Conservation (phyloP, 2,329 filamentous ascomycete species). For the Taxawa tesnikishii region DNA sequence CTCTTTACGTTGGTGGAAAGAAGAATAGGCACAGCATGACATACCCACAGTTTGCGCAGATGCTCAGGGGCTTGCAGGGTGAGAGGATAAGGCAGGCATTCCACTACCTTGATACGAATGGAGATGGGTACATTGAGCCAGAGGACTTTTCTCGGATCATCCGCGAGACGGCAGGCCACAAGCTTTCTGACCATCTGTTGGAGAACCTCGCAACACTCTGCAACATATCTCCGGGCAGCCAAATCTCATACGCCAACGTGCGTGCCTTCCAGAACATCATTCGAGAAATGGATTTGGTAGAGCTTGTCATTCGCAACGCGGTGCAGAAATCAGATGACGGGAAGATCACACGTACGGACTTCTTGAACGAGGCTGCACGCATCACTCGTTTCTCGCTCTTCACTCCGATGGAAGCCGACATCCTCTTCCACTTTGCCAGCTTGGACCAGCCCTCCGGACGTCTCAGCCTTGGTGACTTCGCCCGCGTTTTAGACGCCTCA, state of each 20-base stretch:
- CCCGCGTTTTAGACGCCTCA: slow-evolving; percentile 86
- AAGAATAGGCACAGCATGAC: slow-evolving; percentile 83
- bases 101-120: slow-evolving; percentile 78
- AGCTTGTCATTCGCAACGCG: slow-evolving; percentile 82
- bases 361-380: slow-evolving; percentile 83
- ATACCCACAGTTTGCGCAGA: slow-evolving; percentile 94
- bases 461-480: slow-evolving; percentile 72
- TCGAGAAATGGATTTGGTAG: slow-evolving; percentile 92
- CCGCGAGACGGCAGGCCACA: slow-evolving; percentile 81
- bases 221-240: slow-evolving; percentile 83
- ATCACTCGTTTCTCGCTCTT: slow-evolving; percentile 91
- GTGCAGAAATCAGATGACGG: slow-evolving; percentile 73
- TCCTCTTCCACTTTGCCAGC: slow-evolving; percentile 95
- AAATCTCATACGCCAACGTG: slow-evolving; percentile 96
- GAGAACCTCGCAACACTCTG: slow-evolving; percentile 85
- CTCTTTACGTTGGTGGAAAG: slow-evolving; percentile 81
- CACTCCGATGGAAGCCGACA: slow-evolving; percentile 97
- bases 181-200: slow-evolving; percentile 91
- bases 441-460: slow-evolving; percentile 81
- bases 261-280: slow-evolving; percentile 97
- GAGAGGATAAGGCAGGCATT: slow-evolving; percentile 95
- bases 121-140: slow-evolving; percentile 88
- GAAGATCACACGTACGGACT: slow-evolving; percentile 88
- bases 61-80: slow-evolving; percentile 90
- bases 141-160: slow-evolving; percentile 97